These are phyloP conservation scores for Colletotrichum sp. DNA, from an alignment of 2,329 filamentous ascomycete genomes.

Conservation along the genomic window DNA sequence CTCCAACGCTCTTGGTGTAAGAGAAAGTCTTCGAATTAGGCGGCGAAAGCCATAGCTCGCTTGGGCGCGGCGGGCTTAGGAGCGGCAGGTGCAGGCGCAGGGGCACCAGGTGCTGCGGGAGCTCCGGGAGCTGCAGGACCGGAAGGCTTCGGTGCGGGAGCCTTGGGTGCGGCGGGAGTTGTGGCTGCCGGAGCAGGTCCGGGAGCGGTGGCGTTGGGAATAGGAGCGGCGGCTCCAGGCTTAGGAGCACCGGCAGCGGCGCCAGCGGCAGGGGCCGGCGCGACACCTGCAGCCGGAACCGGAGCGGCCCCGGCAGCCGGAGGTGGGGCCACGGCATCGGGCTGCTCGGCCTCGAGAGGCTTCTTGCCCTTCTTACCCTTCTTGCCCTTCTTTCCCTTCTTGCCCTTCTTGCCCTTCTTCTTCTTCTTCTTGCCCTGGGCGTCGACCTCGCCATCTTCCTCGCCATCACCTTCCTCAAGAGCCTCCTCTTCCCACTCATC, in stretches of 20 bases:
- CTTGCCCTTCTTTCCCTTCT: constrained; percentile 18
- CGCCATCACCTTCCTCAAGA: neutral
- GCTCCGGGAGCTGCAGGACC: neutral
- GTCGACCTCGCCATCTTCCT: neutral
- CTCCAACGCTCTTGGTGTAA: neutral
- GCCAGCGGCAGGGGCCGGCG: neutral
- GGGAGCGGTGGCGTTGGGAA: neutral
- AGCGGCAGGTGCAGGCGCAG: neutral
- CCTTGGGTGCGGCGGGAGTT: neutral
- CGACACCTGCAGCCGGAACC: neutral
- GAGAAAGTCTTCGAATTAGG: neutral
- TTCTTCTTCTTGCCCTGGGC: constrained; percentile 15
- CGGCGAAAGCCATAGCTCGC: neutral
- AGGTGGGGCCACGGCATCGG: neutral
- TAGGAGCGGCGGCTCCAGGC: neutral
- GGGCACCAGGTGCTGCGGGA: neutral
- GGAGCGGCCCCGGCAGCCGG: neutral
- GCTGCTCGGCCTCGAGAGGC: neutral
- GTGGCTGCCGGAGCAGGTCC: neutral
- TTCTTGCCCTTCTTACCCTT: constrained; percentile 9
- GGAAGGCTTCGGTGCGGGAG: neutral
- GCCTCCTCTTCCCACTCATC: neutral
- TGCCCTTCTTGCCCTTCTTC: constrained; percentile 17
- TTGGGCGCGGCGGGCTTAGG: neutral
- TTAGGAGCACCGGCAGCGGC: neutral